A percentile compares a stretch with the other conserved stretches of the same genome.
These are phyloP conservation scores for Fusarium verticillioides DNA, from an alignment of 2,329 filamentous ascomycete genomes.

Conservation along the genomic window DNA sequence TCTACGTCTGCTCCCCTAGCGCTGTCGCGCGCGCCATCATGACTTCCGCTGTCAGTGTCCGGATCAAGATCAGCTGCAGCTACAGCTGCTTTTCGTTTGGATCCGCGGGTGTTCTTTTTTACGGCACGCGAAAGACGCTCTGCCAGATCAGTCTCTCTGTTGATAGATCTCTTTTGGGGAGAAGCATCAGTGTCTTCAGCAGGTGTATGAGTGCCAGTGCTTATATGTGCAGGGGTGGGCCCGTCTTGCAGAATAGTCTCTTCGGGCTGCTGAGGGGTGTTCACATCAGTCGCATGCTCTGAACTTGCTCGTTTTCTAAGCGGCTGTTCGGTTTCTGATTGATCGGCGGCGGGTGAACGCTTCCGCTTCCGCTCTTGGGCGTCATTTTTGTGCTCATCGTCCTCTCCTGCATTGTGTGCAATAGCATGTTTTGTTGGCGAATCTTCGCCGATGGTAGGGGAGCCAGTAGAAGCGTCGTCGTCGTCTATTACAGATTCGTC, in stretches of 20 bases:
- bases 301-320: conserved; percentile 66
- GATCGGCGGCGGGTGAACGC: conserved; percentile 58
- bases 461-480: conserved; percentile 52
- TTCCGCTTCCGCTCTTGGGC: conserved; percentile 61
- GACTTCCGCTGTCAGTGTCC: conserved; percentile 48
- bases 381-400: conserved; percentile 49
- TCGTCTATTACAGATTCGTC: conserved; percentile 57
- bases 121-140: conserved; percentile 49
- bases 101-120: conserved; percentile 56
- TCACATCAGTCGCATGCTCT: conserved; percentile 53
- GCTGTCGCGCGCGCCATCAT: conserved; percentile 48
- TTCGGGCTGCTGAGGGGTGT: conserved; percentile 42
- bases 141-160: conserved; percentile 47
- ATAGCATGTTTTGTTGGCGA: conserved; percentile 50
- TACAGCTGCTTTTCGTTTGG: conserved; percentile 51
- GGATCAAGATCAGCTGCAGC: conserved; percentile 46
- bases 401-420: conserved; percentile 43
- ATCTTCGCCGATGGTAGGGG: conserved; percentile 53
- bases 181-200: conserved; percentile 59
- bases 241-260: conserved; percentile 51
- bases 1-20: conserved; percentile 57
- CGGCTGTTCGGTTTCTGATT: conserved; percentile 60
- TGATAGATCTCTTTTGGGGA: conserved; percentile 43
- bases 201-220: conserved; percentile 54
- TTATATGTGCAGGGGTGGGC: conserved; percentile 49